Conservation (phyloP, 1,284 basidiomycete species). For the Cutaneotrichosporon spelunceum region DNA sequence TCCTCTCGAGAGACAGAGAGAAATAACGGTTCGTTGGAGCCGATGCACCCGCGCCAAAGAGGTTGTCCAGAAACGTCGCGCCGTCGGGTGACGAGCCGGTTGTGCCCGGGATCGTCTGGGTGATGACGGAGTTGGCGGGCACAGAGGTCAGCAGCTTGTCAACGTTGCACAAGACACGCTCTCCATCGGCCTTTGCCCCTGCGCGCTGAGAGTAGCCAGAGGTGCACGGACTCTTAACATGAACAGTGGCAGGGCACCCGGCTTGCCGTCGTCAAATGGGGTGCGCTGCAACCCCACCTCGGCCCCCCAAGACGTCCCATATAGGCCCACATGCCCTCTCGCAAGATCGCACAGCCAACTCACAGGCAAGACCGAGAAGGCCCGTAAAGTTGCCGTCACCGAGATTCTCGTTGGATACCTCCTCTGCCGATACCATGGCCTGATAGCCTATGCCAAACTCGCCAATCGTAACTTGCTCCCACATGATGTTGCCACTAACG, state of each 20-base stretch:
- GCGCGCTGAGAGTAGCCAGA: too few relatives aligned
- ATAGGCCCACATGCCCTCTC: background rate
- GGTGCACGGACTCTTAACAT: too few relatives aligned
- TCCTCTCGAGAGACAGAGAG: slow-evolving; percentile 42
- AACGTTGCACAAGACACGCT: too few relatives aligned
- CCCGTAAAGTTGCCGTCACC: slow-evolving; percentile 43
- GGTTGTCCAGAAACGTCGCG: slow-evolving; percentile 51
- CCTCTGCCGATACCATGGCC: slow-evolving; percentile 45
- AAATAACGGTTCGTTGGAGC: slow-evolving; percentile 47
- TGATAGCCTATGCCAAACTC: slow-evolving; percentile 49
- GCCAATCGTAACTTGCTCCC: slow-evolving; percentile 46
- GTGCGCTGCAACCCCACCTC: too few relatives aligned
- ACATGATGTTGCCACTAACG: slow-evolving; percentile 45
- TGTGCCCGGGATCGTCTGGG: slow-evolving; percentile 41
- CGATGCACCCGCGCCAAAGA: slow-evolving; percentile 46
- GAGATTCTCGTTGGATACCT: slow-evolving; percentile 42
- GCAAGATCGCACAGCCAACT: slow-evolving; percentile 13
- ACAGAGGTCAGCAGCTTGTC: slow-evolving; percentile 21
- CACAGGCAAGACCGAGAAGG: slow-evolving; percentile 46
- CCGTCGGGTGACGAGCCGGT: slow-evolving; percentile 49
- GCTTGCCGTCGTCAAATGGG: too few relatives aligned
- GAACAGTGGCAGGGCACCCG: too few relatives aligned
- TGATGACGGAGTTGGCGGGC: slow-evolving; percentile 47
- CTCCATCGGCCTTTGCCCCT: too few relatives aligned
- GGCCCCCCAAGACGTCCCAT: too few relatives aligned